Conservation (phyloP, 768 basidiomycete species). For the Russula olivacea region DNA sequence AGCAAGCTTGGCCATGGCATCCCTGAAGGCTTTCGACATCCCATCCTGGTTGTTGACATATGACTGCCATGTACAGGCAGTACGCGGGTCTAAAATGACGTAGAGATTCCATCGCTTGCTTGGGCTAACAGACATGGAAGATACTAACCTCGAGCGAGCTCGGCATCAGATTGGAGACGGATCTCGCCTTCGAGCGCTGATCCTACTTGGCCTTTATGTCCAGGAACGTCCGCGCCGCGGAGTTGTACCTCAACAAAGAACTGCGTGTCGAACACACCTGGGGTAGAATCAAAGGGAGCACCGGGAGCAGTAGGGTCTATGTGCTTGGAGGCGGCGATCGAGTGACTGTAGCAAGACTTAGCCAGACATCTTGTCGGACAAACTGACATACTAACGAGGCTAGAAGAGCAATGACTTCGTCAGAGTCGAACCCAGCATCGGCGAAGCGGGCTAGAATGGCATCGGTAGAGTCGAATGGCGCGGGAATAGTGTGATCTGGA, state of each 20-base stretch:
- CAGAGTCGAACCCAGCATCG: conserved; percentile 34
- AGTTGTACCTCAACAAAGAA: conserved; percentile 31
- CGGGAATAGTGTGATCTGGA: conserved; percentile 32
- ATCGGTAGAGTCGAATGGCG: conserved; percentile 29
- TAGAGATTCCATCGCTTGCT: background rate
- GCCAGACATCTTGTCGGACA: conserved; percentile 25
- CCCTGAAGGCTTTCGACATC: conserved; percentile 33
- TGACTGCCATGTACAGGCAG: conserved; percentile 45
- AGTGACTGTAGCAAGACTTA: conserved; percentile 13
- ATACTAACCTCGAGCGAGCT: conserved; percentile 25
- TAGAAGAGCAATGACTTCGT: conserved; percentile 35
- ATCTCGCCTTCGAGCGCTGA: conserved; percentile 9
- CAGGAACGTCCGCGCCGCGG: background rate
- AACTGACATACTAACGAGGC: conserved; percentile 29
- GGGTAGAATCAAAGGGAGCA: conserved; percentile 40
- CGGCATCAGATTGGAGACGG: conserved; percentile 7
- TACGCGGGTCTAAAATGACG: conserved; percentile 34
- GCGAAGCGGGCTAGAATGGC: conserved; percentile 31
- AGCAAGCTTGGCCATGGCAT: conserved; percentile 41
- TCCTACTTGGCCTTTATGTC: background rate
- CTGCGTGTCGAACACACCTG: conserved; percentile 26
- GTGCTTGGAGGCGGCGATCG: conserved; percentile 24
- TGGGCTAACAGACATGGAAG: background rate
- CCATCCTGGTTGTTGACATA: conserved; percentile 31
- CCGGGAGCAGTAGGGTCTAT: conserved; percentile 30